Evolutionary conservation across 1,284 basidiomycete genomes (phyloP).

Genomic region (Gymnopus androsaceus): DNA sequence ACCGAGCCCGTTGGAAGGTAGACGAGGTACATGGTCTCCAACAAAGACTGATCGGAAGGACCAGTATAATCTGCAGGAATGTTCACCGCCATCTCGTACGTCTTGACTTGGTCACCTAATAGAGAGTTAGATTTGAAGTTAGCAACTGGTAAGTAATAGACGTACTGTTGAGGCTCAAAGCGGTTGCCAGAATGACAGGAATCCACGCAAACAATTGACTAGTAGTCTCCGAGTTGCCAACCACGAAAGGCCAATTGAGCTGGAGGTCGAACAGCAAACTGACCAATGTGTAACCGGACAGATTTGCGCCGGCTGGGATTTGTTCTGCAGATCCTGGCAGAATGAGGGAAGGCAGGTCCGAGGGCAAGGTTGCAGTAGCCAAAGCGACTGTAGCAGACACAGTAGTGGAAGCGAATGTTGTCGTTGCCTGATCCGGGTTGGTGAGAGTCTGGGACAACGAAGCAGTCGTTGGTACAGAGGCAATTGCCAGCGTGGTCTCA

Average conservation of each 20-base stretch:
- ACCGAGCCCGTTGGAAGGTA: conserved; percentile 58
- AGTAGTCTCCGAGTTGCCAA: conserved; percentile 43
- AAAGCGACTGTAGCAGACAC: conserved; percentile 33
- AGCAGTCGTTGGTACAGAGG: conserved; percentile 30
- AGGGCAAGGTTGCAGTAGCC: conserved; percentile 48
- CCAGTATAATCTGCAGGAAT: conserved; percentile 53
- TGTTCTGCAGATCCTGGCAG: conserved; percentile 42
- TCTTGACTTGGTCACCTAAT: conserved; percentile 45
- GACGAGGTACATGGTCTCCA: conserved; percentile 62
- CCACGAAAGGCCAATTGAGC: conserved; percentile 68
- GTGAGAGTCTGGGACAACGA: conserved; percentile 39
- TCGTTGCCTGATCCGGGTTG: conserved; percentile 56
- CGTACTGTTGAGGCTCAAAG: conserved; percentile 52
- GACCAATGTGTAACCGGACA: conserved; percentile 47
- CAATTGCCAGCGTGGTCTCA: conserved; percentile 44
- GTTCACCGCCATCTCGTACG: conserved; percentile 61
- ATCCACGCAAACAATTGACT: conserved; percentile 67
- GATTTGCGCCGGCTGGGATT: conserved; percentile 30
- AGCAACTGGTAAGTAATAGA: conserved; percentile 19
- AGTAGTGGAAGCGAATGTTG: conserved; percentile 39
- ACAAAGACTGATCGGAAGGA: conserved; percentile 42
- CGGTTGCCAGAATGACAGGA: conserved; percentile 51
- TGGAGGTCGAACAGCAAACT: conserved; percentile 57
- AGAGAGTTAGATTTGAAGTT: background rate
- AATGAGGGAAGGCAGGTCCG: conserved; percentile 60